Base-by-base conservation (phyloP, 2,329 filamentous ascomycete genomes). In the Penicillium fuscoglaucum region DNA sequence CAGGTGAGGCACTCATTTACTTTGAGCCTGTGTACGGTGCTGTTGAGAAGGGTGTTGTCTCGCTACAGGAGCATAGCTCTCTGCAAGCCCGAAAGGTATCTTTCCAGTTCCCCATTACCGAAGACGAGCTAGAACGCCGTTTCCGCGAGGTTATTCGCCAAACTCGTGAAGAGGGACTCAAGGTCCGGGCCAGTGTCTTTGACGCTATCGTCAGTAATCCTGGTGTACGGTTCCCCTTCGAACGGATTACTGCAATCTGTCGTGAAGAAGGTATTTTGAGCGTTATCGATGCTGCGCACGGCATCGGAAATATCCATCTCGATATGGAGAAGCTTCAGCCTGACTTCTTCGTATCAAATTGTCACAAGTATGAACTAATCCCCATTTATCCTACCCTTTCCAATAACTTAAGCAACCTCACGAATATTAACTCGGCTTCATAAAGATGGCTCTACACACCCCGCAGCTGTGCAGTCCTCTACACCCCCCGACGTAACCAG, bases 301-400 rank as follows among this genome's bases (percentile, higher is more conserved):
- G 89, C 1, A 78, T 96, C 26, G 93, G 93, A 2, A 89, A 95
- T 74, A 82, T 96, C 8, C 80, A 83, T 1, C 74, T 97, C 8
- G 84, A 96, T 72, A 76, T 97, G 15, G 63, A 71, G 0, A 73
- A 76, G 4, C 77, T 92, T 3, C 84, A 92, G 61, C 87, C 91
- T 0, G 93, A 97, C 74, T 97, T 96, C 77, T 90, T 96, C 69
- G 83, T 93, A 15, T 88, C 83, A 55, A 97, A 97, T 73, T 90
- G 87, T 66, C 90, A 96, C 79, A 96, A 96, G 74, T 77, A 70
- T 52, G 66, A 53, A 0, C 5, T 7, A n/a, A n/a, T 6, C 19
- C 28, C 46, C 26, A 21, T 19, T 37, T 37, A 28, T 10, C 15
- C 19, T 7, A 37, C 45, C 12, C 46, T 45, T 40, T 9, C 2